Conservation (phyloP, 768 basidiomycete genomes). For the Neoboletus brunneissimus region DNA sequence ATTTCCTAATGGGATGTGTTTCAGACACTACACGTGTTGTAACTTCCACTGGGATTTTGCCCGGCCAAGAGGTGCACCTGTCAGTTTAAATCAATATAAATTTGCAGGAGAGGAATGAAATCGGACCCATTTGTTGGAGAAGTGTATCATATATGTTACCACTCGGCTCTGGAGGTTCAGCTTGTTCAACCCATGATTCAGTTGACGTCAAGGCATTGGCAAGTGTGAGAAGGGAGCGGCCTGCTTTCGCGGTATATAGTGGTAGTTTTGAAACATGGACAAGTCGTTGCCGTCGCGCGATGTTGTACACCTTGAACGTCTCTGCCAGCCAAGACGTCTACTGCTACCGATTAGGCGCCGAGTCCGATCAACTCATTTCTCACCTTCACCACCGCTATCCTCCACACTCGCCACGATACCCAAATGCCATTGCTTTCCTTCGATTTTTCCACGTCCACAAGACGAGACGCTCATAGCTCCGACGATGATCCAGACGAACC, state of each 20-base stretch:
- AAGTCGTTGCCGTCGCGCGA: neutral
- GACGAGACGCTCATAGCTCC: slow-evolving; percentile 5
- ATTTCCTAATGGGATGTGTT: neutral
- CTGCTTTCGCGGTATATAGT: neutral
- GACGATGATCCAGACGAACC: slow-evolving; percentile 36
- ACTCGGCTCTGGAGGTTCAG: neutral
- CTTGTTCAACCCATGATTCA: too few relatives aligned
- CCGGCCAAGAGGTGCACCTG: neutral
- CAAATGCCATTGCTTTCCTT: slow-evolving; percentile 34
- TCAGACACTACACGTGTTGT: neutral
- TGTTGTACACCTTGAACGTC: neutral
- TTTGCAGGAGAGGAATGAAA: neutral
- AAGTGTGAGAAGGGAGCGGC: neutral
- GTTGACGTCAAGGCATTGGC: neutral
- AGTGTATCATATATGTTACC: too few relatives aligned
- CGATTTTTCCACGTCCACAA: slow-evolving; percentile 16
- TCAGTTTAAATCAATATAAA: neutral
- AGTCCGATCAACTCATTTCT: neutral
- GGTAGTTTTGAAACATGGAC: too few relatives aligned
- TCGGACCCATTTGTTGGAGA: neutral
- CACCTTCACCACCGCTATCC: neutral
- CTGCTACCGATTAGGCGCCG: too few relatives aligned
- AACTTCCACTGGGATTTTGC: neutral
- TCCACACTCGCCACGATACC: neutral
- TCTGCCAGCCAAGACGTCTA: neutral